Base-by-base conservation (phyloP, 495 filamentous ascomycete species). In the Cairneyella variabilis region DNA sequence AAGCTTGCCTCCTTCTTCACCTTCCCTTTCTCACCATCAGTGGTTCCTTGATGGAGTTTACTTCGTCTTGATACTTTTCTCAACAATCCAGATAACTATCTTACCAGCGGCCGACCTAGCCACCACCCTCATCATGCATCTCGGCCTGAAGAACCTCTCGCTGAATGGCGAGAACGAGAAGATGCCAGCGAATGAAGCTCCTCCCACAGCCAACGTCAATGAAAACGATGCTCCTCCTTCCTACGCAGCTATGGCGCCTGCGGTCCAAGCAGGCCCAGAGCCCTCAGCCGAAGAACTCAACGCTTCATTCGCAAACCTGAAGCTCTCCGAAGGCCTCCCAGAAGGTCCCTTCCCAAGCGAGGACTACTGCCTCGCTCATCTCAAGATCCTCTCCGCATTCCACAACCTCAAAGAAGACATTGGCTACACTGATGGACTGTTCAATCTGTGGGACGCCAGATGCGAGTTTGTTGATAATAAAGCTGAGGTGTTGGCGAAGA, bases 371-470 rank as follows among this genome's bases (percentile, higher is more conserved):
- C 75, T 90, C 10, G 85, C 80, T 7, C 90, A 95, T 66, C 74
- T 95, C 4, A 90, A 88, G 66, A 71, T 95, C 8, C 76, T 95
- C 9, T 80, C 82, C 48, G 79, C 82, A 16, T 79, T 95, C 54
- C 74, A 86, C 56, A 72, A 72, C 38, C 66, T 95, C 51, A 85
- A 84, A 47, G 80, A 90, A 53, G 73, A 78, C 11, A 66, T 90
- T 25, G 77, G 78, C 2, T 83, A 77, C 36, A 77, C 66, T 4
- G 82, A 88, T 57, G 80, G 82, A 1, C 69, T 90, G 4, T 91
- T 82, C 64, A 79, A 78, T 4, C 72, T 92, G 34, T 69, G 69
- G 51, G 80, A 88, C 53, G 60, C 70, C 1, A 69, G 61, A 18
- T 71, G 69, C 37, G 26, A 66, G 53, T 52, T 65, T 22, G 51